Base-by-base conservation (phyloP, 2,329 filamentous ascomycete genomes). In the Penicillium sp. region DNA sequence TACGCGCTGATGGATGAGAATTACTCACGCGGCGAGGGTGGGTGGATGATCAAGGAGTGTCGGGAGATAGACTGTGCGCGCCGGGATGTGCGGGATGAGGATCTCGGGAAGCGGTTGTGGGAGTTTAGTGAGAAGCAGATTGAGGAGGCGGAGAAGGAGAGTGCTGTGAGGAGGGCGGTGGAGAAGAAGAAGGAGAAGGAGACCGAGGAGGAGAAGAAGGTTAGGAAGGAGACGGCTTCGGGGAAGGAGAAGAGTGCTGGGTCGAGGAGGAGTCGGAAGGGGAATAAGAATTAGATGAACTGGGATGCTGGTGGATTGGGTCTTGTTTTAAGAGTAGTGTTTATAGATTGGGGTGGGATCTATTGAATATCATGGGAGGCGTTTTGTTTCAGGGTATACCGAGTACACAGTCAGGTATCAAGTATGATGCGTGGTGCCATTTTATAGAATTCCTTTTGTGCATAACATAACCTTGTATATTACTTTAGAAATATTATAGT, bases 1-100 rank as follows among this genome's bases (percentile, higher is more conserved):
- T 89, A 89, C 68, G 93, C 93, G 0, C 88, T 89, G 1, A 96
- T 97, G 91, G 93, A 97, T 59, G 85, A 85, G 2, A 82, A 84
- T 2, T 86, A 93, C 55, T 87, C 85, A 4, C 84, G 88, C 37
- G 87, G 85, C 1, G 72, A 78, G 0, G 91, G 91, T 9, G 91
- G 89, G 0, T 89, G 85, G 73, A 75, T 96, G 53, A 84, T 99
- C 74, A 98, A 97, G 78, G 96, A 98, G 77, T 98, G 94, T 75
- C 88, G 86, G 68, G 86, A 92, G 72, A 84, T 93, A 19, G 86
- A 90, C 65, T 90, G 88, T 75, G 84, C 89, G 28, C 84, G 91
- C 57, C 82, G 80, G 28, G 93, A 97, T 71, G 84, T 97, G 49
- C 85, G 85, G 66, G 91, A 96, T 73, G 93, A 96, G 66, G 85